Evolutionary conservation across 257 asterid genomes (phyloP).

Genomic region (Petunia axillaris): DNA sequence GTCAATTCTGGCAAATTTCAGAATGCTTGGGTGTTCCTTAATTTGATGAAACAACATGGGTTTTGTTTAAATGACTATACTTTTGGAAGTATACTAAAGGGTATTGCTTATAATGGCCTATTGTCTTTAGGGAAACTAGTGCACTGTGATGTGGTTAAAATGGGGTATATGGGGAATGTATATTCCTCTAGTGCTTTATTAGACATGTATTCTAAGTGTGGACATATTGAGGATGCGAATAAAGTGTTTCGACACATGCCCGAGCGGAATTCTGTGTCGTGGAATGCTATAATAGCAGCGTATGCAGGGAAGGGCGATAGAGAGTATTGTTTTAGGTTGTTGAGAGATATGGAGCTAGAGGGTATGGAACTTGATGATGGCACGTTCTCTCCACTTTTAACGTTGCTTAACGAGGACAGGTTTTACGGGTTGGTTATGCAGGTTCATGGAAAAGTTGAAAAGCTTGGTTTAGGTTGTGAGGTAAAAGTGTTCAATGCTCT

Average conservation of each 20-base stretch:
- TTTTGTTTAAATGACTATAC: conserved; percentile 62
- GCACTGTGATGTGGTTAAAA: conserved; percentile 72
- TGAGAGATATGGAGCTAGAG: conserved; percentile 62
- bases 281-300: conserved; percentile 88
- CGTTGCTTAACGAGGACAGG: conserved; percentile 55
- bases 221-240: conserved; percentile 59
- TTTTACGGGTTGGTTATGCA: conserved; percentile 52
- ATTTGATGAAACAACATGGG: conserved; percentile 60
- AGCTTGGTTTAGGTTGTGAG: conserved; percentile 59
- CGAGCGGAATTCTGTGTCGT: conserved; percentile 69
- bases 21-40: conserved; percentile 59
- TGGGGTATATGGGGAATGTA: conserved; percentile 63
- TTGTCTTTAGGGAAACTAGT: conserved; percentile 57
- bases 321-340: conserved; percentile 47
- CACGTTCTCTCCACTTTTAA: conserved; percentile 73
- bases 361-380: conserved; percentile 67
- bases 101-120: conserved; percentile 48
- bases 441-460: conserved; percentile 69
- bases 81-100: conserved; percentile 79
- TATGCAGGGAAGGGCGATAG: conserved; percentile 58
- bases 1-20: conserved; percentile 52
- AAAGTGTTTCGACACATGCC: conserved; percentile 60
- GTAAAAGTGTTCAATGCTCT: conserved; percentile 73
- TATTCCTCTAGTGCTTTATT: conserved; percentile 76
- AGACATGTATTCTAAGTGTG: conserved; percentile 78